Evolutionary conservation across 805 yeast species (phyloP), one percentile per base, ranked within the genome.

Genomic region (Pichia membranifaciens): DNA sequence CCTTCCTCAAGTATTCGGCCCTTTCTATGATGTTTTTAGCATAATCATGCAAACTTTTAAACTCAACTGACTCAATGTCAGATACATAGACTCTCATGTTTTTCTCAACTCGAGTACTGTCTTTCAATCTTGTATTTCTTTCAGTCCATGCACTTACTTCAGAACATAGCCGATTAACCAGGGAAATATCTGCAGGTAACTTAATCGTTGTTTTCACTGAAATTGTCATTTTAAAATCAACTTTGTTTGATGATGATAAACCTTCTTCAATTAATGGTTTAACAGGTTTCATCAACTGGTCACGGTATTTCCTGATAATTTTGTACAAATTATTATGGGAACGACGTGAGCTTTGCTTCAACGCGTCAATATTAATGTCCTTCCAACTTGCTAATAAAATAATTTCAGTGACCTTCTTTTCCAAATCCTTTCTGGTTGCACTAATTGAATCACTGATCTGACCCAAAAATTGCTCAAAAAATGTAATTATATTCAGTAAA

Each of bases 351-450:
- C 96, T 87, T 65, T 90, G 97, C 56, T 87, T 89, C 58, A 93
- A 73, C 0, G 99, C 96, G 59, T 86, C 95, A 38, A 89, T 79
- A 58, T 93, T 95, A 12, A 89, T 90, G 67, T 93, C 99, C 56
- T 90, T 89, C 98, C 98, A 95, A 58, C 96, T 87, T 1, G 99
- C 97, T 15, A 93, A 71, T 39, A 87, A 67, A 38, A 93, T 88
- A 3, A 89, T 82, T 49, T 93, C 99, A 32, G 80, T 74, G 10
- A 93, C 77, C 43, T 88, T 88, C 59, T 90, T 91, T 49, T 82
- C 87, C 32, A 91, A 67, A 3, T 66, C 63, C 56, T 75, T 78
- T 61, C 74, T 81, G 1, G 74, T 73, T 1, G 59, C 58, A 0
- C 55, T 57, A 9, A 89, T 59, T 10, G 67, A 62, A 0, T 73